Conservation (phyloP, 257 asterid genomes). For the Ligustrum vulgare region DNA sequence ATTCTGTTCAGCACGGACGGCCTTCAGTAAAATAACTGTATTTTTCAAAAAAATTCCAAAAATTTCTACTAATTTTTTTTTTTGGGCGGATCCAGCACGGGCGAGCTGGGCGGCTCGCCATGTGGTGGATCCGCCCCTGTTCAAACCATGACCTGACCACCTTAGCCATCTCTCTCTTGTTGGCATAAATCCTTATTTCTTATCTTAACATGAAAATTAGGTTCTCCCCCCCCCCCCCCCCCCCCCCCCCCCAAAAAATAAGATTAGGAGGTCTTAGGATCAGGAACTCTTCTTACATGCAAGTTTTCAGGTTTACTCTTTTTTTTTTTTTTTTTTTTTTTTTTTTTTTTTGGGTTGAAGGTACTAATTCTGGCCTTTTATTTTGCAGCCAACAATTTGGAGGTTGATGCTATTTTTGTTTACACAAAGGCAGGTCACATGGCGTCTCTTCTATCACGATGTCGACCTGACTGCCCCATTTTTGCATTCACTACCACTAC, state of each 20-base stretch:
- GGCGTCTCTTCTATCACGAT: constrained; percentile 96
- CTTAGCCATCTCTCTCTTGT: neutral
- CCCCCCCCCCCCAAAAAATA: too few relatives aligned
- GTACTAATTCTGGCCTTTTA: constrained; percentile 18
- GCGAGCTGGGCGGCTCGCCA: too few relatives aligned
- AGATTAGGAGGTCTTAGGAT: neutral
- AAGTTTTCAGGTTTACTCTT: neutral
- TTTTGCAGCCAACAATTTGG: constrained; percentile 86
- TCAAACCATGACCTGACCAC: neutral
- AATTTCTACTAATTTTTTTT: too few relatives aligned
- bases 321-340: constrained; percentile 3
- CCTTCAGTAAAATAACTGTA: too few relatives aligned
- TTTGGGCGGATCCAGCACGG: too few relatives aligned
- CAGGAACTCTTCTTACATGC: constrained; percentile 7
- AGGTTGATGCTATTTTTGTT: constrained; percentile 88
- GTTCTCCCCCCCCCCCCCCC: too few relatives aligned
- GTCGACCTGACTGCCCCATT: constrained; percentile 97
- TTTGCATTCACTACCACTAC: constrained; percentile 88
- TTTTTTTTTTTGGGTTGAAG: constrained; percentile 13
- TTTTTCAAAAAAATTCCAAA: too few relatives aligned
- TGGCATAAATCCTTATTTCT: too few relatives aligned
- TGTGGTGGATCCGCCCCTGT: too few relatives aligned
- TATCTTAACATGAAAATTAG: neutral
- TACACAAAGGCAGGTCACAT: constrained; percentile 89
- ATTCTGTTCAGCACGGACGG: too few relatives aligned